These are phyloP conservation scores for Colletotrichum incanum DNA, from an alignment of 2,329 filamentous ascomycete genomes.

Conservation along the genomic window DNA sequence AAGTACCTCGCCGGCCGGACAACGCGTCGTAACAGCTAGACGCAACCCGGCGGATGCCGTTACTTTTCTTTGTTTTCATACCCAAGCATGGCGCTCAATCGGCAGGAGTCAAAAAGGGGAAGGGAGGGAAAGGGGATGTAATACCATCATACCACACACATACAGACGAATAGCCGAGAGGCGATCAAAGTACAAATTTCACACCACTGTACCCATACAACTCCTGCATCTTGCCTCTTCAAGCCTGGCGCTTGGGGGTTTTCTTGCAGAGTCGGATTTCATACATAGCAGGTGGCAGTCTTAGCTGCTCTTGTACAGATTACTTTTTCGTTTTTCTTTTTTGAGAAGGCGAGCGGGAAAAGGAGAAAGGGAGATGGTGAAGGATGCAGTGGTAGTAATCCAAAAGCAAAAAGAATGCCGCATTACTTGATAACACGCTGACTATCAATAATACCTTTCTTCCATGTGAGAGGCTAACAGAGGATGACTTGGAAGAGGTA, in stretches of 20 bases:
- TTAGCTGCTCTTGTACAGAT: conserved; percentile 25
- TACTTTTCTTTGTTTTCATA: conserved; percentile 42
- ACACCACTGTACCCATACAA: conserved; percentile 11
- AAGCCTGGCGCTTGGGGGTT: conserved; percentile 44
- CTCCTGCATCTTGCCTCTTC: conserved; percentile 32
- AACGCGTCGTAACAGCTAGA: conserved; percentile 26
- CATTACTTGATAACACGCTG: not conserved
- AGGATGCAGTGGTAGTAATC: conserved; percentile 16
- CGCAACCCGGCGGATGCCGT: conserved; percentile 21
- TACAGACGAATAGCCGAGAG: conserved; percentile 5
- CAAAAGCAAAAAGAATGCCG: conserved; percentile 6
- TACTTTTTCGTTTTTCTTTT: not conserved
- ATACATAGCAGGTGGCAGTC: not conserved
- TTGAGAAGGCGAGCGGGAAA: not conserved
- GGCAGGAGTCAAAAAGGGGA: conserved; percentile 17
- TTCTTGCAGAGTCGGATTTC: conserved; percentile 4
- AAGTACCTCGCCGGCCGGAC: conserved; percentile 62
- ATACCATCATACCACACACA: conserved; percentile 30
- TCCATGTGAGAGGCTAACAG: not conserved
- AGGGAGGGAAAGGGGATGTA: conserved; percentile 12
- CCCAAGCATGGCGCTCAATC: conserved; percentile 34
- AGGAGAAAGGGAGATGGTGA: not conserved
- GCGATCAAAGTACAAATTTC: conserved; percentile 18
- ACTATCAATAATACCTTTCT: not conserved
- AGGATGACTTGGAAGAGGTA: not conserved